phyloP scores from a whole-genome alignment of 2,329 filamentous ascomycete genomes.

The Fulvia fulva region DNA sequence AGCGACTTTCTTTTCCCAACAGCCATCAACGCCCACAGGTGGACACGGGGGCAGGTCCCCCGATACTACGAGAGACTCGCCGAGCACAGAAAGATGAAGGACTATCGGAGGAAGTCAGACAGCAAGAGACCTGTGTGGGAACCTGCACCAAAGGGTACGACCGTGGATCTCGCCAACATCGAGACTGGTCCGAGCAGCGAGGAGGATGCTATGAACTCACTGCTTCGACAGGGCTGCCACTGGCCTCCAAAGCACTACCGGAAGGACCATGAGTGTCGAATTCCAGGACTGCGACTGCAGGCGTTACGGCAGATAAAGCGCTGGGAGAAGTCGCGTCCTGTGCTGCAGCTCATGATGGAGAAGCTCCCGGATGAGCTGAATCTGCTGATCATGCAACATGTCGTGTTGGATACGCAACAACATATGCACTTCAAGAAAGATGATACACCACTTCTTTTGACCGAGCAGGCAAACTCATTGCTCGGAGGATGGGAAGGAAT shows the following conservation, averaged over 20 bases:
- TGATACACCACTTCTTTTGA: neutral
- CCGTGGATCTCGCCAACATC: constrained; percentile 3
- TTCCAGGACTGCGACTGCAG: constrained; percentile 8
- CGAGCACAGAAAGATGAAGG: neutral
- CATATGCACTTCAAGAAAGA: constrained; percentile 2
- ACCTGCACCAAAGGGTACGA: neutral
- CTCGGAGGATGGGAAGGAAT: constrained; percentile 3
- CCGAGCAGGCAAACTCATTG: constrained; percentile 3
- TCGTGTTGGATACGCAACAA: constrained; percentile 6
- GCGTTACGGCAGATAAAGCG: constrained; percentile 10
- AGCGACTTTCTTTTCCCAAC: neutral
- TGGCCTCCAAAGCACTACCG: constrained; percentile 10
- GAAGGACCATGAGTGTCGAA: constrained; percentile 9
- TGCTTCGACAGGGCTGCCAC: constrained; percentile 13
- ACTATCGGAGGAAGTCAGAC: neutral
- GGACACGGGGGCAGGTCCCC: neutral
- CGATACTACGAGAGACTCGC: neutral
- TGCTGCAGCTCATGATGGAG: constrained; percentile 8
- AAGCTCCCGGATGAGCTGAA: constrained; percentile 13
- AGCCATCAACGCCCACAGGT: neutral
- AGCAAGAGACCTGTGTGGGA: constrained; percentile 8
- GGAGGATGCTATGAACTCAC: constrained; percentile 8
- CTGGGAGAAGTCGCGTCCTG: constrained; percentile 8
- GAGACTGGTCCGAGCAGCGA: constrained; percentile 7
- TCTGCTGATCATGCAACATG: constrained; percentile 12